phyloP scores from a whole-genome alignment of 768 basidiomycete genomes.

The Phaffia australis region DNA sequence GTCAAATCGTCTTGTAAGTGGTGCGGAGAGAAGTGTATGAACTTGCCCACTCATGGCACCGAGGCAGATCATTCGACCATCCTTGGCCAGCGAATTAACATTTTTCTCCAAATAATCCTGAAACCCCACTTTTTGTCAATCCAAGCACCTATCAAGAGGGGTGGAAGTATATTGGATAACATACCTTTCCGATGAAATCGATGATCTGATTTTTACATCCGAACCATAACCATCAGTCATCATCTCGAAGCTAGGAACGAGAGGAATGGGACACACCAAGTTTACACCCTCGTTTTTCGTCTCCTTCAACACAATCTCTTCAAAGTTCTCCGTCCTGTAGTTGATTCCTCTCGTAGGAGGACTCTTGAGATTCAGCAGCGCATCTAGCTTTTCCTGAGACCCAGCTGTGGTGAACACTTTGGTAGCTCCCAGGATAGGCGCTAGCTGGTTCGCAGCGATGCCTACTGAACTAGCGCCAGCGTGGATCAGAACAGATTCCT shows the following conservation, averaged over 20 bases:
- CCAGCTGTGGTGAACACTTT: constrained; percentile 79
- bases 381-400: constrained; percentile 63
- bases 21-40: constrained; percentile 11
- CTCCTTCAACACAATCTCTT: constrained; percentile 58
- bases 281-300: constrained; percentile 65
- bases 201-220: constrained; percentile 43
- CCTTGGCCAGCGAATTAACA: constrained; percentile 55
- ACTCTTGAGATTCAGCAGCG: constrained; percentile 52
- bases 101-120: constrained; percentile 64
- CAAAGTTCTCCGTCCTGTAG: constrained; percentile 75
- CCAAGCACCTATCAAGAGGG: too few species aligned
- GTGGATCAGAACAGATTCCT: constrained; percentile 72
- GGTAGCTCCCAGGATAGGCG: constrained; percentile 55
- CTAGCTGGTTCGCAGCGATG: constrained; percentile 78
- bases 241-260: background rate
- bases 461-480: constrained; percentile 61
- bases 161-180: too few species aligned
- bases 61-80: constrained; percentile 64
- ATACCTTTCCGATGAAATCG: constrained; percentile 75
- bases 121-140: too few species aligned
- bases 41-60: constrained; percentile 54
- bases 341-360: constrained; percentile 59
- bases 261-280: constrained; percentile 36
- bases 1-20: constrained; percentile 31
- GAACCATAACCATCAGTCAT: background rate